A percentile compares a stretch with the other conserved stretches of the same genome.
Evolutionary conservation across 164 flowering plant genomes (phyloP).

Genomic region (Vitis riparia): DNA sequence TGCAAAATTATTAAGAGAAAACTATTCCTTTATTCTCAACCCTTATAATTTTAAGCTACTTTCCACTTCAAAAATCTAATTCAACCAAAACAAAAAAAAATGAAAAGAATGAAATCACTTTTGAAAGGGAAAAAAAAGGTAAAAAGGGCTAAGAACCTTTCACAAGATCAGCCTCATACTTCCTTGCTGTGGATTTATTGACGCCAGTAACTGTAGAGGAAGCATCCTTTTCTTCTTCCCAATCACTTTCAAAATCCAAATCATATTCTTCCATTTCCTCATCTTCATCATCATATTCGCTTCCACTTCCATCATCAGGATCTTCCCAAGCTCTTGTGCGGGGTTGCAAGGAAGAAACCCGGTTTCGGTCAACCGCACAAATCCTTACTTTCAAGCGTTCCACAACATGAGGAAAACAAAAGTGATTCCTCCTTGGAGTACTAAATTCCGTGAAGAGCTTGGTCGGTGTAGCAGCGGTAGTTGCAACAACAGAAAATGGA

Average conservation of each 20-base stretch:
- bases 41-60: too few species aligned
- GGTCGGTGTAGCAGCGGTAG: not conserved
- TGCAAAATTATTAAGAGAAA: too few species aligned
- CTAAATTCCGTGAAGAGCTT: not conserved
- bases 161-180: conserved; percentile 44
- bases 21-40: too few species aligned
- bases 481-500: not conserved
- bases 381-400: conserved; percentile 1
- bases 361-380: conserved; percentile 7
- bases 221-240: conserved; percentile 39
- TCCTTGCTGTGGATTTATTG: conserved; percentile 6
- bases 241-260: conserved; percentile 51
- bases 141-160: conserved; percentile 36
- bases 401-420: not conserved
- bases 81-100: not conserved
- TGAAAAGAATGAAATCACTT: not conserved
- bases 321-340: conserved; percentile 58
- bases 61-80: not conserved
- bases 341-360: conserved; percentile 12
- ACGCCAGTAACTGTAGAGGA: not conserved
- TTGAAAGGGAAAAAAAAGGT: not conserved
- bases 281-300: conserved; percentile 48
- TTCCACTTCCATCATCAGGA: conserved; percentile 63
- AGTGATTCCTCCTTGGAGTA: not conserved
- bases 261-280: conserved; percentile 40